A percentile compares a stretch with the other conserved stretches of the same genome.
Conservation (phyloP, 2,329 filamentous ascomycete genomes). For the Myriangium duriaei region DNA sequence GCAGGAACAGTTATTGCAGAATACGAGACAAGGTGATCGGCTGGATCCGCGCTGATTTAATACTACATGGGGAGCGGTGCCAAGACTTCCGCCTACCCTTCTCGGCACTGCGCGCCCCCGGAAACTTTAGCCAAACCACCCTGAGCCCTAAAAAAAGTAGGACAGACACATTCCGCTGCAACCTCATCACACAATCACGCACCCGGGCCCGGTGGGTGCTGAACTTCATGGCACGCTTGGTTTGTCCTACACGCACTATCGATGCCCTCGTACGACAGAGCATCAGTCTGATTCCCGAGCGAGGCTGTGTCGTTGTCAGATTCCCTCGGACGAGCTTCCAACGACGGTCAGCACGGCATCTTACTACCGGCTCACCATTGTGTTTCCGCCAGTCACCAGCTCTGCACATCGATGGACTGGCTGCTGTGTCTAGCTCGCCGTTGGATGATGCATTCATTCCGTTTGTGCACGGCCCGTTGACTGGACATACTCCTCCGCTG, state of each 20-base stretch:
- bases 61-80: too few species aligned
- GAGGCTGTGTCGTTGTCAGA: background rate
- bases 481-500: background rate
- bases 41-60: too few species aligned
- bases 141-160: too few species aligned
- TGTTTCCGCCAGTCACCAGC: background rate
- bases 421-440: background rate
- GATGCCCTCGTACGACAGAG: slow-evolving; percentile 6
- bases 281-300: background rate
- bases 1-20: too few species aligned
- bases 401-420: background rate
- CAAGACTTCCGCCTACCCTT: too few species aligned
- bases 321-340: background rate
- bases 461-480: background rate
- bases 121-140: too few species aligned
- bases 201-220: too few species aligned
- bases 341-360: background rate
- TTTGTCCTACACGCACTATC: slow-evolving; percentile 4
- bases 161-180: too few species aligned
- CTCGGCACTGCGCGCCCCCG: too few species aligned
- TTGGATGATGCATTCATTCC: background rate
- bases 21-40: too few species aligned
- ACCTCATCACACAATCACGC: too few species aligned
- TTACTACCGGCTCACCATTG: slow-evolving; percentile 3
- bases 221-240: slow-evolving; percentile 6